Conservation (phyloP, 179 eudicot genomes). For the Gypsophila paniculata region DNA sequence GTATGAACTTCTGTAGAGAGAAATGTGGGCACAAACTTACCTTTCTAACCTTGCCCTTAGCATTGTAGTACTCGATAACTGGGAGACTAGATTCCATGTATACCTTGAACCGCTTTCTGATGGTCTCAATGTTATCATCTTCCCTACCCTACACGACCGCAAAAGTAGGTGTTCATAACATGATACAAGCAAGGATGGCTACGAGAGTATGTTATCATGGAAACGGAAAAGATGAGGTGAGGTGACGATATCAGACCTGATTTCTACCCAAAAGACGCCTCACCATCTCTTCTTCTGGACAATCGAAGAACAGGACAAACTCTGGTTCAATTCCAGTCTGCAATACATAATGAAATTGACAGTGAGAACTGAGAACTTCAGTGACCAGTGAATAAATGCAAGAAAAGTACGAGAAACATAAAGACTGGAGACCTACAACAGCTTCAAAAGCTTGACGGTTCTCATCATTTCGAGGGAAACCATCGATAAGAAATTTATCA, state of each 20-base stretch:
- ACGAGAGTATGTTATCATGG: not conserved
- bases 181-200: not conserved
- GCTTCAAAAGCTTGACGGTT: conserved; percentile 67
- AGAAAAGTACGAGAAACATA: not conserved
- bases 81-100: conserved; percentile 81
- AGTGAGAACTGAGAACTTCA: conserved; percentile 7
- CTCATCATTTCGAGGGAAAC: conserved; percentile 88
- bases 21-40: conserved; percentile 31
- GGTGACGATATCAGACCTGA: conserved; percentile 43
- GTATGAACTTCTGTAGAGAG: not conserved
- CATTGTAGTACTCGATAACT: conserved; percentile 65
- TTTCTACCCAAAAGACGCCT: conserved; percentile 72
- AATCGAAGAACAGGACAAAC: conserved; percentile 69
- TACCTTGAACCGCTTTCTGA: conserved; percentile 72
- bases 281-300: conserved; percentile 85
- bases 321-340: conserved; percentile 82
- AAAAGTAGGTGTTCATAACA: not conserved
- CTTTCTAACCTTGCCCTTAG: conserved; percentile 76
- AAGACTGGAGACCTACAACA: conserved; percentile 47
- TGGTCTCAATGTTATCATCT: conserved; percentile 83
- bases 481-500: conserved; percentile 80
- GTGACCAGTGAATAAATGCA: not conserved
- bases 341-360: conserved; percentile 16
- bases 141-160: conserved; percentile 63
- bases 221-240: conserved; percentile 6